Evolutionary conservation across 1,139 yeast species (phyloP).

Genomic region (Sugiyamaella japonica): DNA sequence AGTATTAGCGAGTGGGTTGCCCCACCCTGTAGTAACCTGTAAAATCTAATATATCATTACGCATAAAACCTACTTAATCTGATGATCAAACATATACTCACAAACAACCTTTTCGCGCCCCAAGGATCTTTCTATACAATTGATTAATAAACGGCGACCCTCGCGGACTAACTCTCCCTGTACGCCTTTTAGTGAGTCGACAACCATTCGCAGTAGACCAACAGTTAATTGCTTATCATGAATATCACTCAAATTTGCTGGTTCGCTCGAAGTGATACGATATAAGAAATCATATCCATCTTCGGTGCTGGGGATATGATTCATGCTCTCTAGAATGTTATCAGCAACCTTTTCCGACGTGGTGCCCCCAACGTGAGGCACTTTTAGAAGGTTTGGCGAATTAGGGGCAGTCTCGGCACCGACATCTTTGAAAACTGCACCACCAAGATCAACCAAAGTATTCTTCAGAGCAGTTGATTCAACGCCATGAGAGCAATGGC

Average conservation of each 20-base stretch:
- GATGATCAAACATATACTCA: conserved; percentile 30
- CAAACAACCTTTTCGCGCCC: conserved; percentile 34
- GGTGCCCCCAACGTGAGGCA: conserved; percentile 7
- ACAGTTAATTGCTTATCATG: conserved; percentile 34
- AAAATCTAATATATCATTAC: conserved; percentile 4
- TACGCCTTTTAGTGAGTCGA: conserved; percentile 31
- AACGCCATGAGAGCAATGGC: conserved; percentile 55
- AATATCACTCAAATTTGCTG: conserved; percentile 26
- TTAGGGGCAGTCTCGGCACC: conserved; percentile 8
- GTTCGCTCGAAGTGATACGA: conserved; percentile 27
- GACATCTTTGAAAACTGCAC: conserved; percentile 8
- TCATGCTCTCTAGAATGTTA: conserved; percentile 17
- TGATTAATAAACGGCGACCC: conserved; percentile 34
- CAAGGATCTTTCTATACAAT: conserved; percentile 38
- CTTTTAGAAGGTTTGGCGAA: conserved; percentile 1
- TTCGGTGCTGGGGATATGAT: conserved; percentile 27
- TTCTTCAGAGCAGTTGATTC: conserved; percentile 44
- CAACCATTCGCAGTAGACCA: conserved; percentile 38
- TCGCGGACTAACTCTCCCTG: conserved; percentile 38
- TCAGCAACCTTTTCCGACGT: conserved; percentile 22
- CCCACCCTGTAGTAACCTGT: neutral
- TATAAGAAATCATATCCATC: conserved; percentile 31
- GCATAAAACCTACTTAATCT: conserved; percentile 4
- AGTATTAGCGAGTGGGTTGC: conserved; percentile 15
- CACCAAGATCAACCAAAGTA: conserved; percentile 17